Base-by-base conservation (phyloP, 2,329 filamentous ascomycete genomes). In the Endoconidiophora polonica region DNA sequence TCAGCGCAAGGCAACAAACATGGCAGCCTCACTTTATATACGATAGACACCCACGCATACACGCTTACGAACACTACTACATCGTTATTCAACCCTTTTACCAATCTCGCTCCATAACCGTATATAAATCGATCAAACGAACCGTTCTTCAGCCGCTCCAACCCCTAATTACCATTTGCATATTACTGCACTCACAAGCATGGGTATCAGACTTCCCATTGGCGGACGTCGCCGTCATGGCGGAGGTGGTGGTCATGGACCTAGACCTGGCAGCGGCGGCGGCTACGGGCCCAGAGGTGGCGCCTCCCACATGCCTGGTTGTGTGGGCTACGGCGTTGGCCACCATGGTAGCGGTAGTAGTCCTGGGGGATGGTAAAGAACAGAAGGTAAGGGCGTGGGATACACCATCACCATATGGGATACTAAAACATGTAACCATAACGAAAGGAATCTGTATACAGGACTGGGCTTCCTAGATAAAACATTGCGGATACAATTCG, bases 241-340 rank as follows among this genome's bases (percentile, higher is more conserved):
- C 7, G 26, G 26, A 9, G 26, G 26, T 33, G 43, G 43, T 22
- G 23, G 23, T 12, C 22, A 26, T 5, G 42, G 42, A 16, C 42
- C 42, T 7, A 44, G 23, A 44, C 42, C 42, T 57, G 20, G 66
- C n/a, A 23, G 12, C 18, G 22, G 26, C n/a, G 46, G 46, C 33
- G 46, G 46, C n/a, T 9, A 23, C 26, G 18, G 22, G 1, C n/a
- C n/a, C 5, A 26, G 44, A 24, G 42, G 42, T 14, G 42, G 42
- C n/a, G 7, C 26, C 6, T 44, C 42, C 16, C 42, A 44, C 23
- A 44, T 44, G 42, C 42, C 42, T n/a, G 18, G 37, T 5, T 26
- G 46, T 33, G 14, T 9, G 3, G 36, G 36, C 20, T 24, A 49
- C n/a, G 26, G 38, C 16, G 47, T 41, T 33, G 48, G 48, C 18